These are phyloP conservation scores for Babesia bovis DNA, from an alignment of 169 alveolate species.

Conservation along the genomic window DNA sequence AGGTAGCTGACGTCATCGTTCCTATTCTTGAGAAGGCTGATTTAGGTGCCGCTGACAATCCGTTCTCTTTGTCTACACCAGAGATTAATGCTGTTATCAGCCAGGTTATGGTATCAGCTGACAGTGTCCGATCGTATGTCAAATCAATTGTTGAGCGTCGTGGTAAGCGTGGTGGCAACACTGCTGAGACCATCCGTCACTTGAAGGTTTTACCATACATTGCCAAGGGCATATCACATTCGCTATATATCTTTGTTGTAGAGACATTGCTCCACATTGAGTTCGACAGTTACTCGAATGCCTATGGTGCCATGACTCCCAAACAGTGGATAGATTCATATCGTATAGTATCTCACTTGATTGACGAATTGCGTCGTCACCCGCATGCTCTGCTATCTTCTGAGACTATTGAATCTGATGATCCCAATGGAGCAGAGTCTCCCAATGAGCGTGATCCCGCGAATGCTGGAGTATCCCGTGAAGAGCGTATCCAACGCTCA, in stretches of 20 bases:
- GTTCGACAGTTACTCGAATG: constrained; percentile 86
- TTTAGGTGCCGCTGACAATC: constrained; percentile 58
- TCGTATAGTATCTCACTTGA: constrained; percentile 73
- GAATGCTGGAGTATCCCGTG: constrained; percentile 32
- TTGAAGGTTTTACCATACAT: constrained; percentile 82
- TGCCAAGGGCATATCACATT: constrained; percentile 78
- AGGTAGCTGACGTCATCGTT: constrained; percentile 63
- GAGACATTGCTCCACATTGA: constrained; percentile 84
- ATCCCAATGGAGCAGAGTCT: constrained; percentile 30
- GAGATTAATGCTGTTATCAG: constrained; percentile 72
- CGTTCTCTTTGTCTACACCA: constrained; percentile 65
- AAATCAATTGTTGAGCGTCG: constrained; percentile 85
- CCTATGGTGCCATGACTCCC: constrained; percentile 81
- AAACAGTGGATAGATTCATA: constrained; percentile 81
- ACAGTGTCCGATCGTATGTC: constrained; percentile 77
- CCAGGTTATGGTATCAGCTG: constrained; percentile 77
- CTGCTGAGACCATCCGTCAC: constrained; percentile 81
- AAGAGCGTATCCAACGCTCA: constrained; percentile 55
- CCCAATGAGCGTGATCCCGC: constrained; percentile 44
- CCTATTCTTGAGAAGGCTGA: constrained; percentile 27
- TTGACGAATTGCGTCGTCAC: constrained; percentile 72
- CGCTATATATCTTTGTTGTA: constrained; percentile 82
- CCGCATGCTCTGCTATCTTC: constrained; percentile 70
- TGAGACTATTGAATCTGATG: constrained; percentile 48
- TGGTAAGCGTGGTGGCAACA: constrained; percentile 87